A percentile compares a stretch with the other conserved stretches of the same genome.
phyloP scores from a whole-genome alignment of 768 basidiomycete genomes.

The Boletus rubroflammeus region DNA sequence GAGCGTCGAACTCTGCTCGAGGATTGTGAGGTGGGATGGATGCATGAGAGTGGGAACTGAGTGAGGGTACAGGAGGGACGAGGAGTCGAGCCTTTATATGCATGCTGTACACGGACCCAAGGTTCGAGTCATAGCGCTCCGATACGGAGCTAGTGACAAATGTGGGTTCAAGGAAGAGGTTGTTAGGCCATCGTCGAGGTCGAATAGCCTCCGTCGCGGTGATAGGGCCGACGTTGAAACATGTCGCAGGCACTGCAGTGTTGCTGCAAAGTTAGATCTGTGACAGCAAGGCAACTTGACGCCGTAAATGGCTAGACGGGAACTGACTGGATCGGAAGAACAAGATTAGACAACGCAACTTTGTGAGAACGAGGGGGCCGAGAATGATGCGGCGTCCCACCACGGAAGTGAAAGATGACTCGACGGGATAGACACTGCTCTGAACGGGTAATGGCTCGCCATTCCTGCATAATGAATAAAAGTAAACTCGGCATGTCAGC shows the following conservation, averaged over 20 bases:
- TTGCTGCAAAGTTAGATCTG: conserved; percentile 25
- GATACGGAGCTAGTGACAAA: conserved; percentile 32
- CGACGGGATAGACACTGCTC: conserved; percentile 17
- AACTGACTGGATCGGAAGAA: conserved; percentile 14
- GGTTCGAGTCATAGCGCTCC: conserved; percentile 20
- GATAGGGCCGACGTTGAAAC: conserved; percentile 34
- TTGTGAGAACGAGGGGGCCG: conserved; percentile 18
- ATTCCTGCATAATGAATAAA: conserved; percentile 26
- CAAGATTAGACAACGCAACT: conserved; percentile 20
- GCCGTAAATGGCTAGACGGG: conserved; percentile 25
- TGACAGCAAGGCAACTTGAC: conserved; percentile 24
- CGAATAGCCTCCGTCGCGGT: conserved; percentile 34
- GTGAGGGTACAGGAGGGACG: conserved; percentile 4
- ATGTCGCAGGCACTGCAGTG: conserved; percentile 33
- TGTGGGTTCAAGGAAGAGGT: conserved; percentile 25
- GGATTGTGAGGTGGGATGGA: conserved; percentile 58
- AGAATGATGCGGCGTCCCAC: conserved; percentile 21
- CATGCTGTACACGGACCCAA: conserved; percentile 25
- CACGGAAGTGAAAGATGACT: conserved; percentile 19
- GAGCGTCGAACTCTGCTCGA: conserved; percentile 51
- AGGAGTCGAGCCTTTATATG: conserved; percentile 28
- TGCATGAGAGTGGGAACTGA: conserved; percentile 18
- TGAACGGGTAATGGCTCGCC: conserved; percentile 17
- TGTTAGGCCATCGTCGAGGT: conserved; percentile 24
- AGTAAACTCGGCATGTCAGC: conserved; percentile 15